phyloP scores from a whole-genome alignment of 225 moss, liverwort and hornwort species.

The Sphagnum contortum region DNA sequence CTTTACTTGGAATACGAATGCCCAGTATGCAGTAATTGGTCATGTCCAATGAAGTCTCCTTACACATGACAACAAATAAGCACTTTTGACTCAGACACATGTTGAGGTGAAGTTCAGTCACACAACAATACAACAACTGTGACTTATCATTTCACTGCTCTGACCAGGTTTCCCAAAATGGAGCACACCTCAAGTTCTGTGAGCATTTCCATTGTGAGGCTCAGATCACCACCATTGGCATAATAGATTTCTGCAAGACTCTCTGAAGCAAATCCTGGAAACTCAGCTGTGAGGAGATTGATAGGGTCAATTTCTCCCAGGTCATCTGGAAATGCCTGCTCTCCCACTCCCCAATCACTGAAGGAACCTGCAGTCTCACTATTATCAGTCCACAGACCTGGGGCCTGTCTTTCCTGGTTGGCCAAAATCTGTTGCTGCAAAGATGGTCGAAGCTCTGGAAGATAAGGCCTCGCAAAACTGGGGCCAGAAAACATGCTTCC shows the following conservation, averaged over 20 bases:
- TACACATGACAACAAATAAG: no score
- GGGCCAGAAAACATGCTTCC: conserved; percentile 24
- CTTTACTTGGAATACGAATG: no score
- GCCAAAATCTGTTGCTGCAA: conserved; percentile 15
- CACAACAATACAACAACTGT: no score
- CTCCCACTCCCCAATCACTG: conserved; percentile 30
- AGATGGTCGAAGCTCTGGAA: conserved; percentile 48
- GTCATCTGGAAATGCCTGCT: conserved; percentile 36
- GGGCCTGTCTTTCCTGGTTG: conserved; percentile 25
- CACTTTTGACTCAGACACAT: no score
- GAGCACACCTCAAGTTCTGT: conserved; percentile 41
- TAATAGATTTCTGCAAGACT: conserved; percentile 52
- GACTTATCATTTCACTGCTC: no score
- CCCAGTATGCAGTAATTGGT: no score
- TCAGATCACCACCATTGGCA: conserved; percentile 56
- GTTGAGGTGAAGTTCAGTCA: no score
- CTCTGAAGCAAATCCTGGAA: conserved; percentile 49
- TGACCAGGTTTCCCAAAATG: no score
- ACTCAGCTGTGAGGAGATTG: conserved; percentile 24
- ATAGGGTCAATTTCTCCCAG: conserved; percentile 34
- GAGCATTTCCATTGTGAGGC: conserved; percentile 51
- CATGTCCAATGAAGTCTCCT: no score
- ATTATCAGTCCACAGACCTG: conserved; percentile 21
- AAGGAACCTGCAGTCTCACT: conserved; percentile 15
- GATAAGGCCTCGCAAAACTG: conserved; percentile 27